Evolutionary conservation across 129 eudicot genomes (phyloP).

Genomic region (Logfia minima): DNA sequence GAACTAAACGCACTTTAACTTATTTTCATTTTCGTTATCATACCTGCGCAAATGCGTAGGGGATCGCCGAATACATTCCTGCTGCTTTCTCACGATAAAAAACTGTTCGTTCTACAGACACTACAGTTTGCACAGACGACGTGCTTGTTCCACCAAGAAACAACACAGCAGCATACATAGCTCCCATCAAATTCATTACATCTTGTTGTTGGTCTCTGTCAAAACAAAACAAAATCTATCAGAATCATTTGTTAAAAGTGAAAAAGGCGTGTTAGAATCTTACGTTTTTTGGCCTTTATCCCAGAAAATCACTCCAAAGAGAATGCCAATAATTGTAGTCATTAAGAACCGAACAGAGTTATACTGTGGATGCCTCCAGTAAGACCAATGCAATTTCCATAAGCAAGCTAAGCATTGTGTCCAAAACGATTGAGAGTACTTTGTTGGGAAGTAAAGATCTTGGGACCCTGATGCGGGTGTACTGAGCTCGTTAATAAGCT

Average conservation of each 20-base stretch:
- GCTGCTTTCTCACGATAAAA: slow-evolving; percentile 24
- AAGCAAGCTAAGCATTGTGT: slow-evolving; percentile 21
- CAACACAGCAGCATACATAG: slow-evolving; percentile 25
- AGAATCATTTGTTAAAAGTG: not conserved
- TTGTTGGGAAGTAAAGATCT: slow-evolving; percentile 17
- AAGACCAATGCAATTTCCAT: slow-evolving; percentile 15
- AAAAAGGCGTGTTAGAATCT: not conserved
- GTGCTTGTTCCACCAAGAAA: slow-evolving; percentile 28
- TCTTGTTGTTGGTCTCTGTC: slow-evolving; percentile 25
- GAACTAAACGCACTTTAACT: not conserved
- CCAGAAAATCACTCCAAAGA: slow-evolving; percentile 26
- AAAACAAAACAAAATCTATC: not conserved
- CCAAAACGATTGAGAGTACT: slow-evolving; percentile 19
- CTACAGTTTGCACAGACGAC: slow-evolving; percentile 15
- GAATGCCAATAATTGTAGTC: slow-evolving; percentile 13
- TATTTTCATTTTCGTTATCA: no score
- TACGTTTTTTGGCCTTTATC: slow-evolving; percentile 29
- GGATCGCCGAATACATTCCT: slow-evolving; percentile 24
- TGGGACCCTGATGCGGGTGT: slow-evolving; percentile 20
- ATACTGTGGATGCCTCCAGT: slow-evolving; percentile 29
- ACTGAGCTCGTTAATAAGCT: slow-evolving; percentile 10
- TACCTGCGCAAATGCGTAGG: slow-evolving; percentile 26
- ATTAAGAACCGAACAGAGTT: slow-evolving; percentile 20
- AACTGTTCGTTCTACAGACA: slow-evolving; percentile 22
- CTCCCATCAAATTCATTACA: slow-evolving; percentile 24